These are phyloP conservation scores for Polygonum maritimum DNA, from an alignment of 148 eudicot species.

Conservation along the genomic window DNA sequence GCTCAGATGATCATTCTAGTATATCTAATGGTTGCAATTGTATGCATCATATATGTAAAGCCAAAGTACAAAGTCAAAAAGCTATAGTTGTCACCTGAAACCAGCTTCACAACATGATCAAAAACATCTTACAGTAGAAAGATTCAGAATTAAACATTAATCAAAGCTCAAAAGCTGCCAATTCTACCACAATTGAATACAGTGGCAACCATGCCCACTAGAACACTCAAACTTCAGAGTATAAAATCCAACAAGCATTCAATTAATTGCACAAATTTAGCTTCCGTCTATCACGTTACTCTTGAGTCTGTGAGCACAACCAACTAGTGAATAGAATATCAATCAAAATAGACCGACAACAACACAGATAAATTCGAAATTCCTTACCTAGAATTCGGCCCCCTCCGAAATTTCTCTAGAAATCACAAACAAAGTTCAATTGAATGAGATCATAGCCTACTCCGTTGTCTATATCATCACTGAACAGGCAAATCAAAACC, in stretches of 20 bases:
- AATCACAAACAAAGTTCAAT: not conserved
- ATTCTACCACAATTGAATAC: too few relatives aligned
- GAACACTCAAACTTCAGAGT: not conserved
- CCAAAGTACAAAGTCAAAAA: not conserved
- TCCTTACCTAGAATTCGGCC: not conserved
- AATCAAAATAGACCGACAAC: not conserved
- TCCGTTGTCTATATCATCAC: not conserved
- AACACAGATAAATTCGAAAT: not conserved
- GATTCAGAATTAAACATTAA: too few relatives aligned
- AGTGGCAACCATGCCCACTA: not conserved
- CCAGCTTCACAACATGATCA: not conserved
- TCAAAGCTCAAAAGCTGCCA: too few relatives aligned
- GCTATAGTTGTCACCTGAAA: not conserved
- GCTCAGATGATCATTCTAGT: too few relatives aligned
- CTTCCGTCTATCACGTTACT: too few relatives aligned
- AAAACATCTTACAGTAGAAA: too few relatives aligned
- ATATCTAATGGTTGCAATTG: too few relatives aligned
- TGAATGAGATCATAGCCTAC: not conserved
- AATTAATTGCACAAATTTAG: too few relatives aligned
- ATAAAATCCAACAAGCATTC: not conserved
- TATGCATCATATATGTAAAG: too few relatives aligned
- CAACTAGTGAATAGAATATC: not conserved
- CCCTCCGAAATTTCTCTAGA: not conserved
- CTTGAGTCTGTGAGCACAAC: not conserved
- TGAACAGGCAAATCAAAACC: not conserved